Evolutionary conservation across 495 filamentous ascomycete genomes (phyloP), one percentile per base, ranked within the genome.

Genomic region (Xylaria telfairii): DNA sequence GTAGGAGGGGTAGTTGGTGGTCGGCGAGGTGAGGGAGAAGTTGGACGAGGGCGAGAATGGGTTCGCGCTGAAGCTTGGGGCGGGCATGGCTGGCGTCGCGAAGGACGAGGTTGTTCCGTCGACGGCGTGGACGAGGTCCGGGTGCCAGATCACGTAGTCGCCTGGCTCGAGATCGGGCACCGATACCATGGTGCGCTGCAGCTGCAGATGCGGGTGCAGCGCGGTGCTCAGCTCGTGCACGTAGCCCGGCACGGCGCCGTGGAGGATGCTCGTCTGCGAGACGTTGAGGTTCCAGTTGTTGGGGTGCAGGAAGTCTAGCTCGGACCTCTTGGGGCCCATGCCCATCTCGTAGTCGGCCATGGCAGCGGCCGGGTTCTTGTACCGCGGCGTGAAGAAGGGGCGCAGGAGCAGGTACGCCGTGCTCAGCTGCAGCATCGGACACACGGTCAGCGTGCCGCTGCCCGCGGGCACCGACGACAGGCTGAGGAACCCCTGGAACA

Each of bases 61-160:
- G 26, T 32, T 56, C 0, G 44, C 10, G 32, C 15, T 69, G 90
- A 88, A 0, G 93, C 12, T 19, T 53, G 26, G n/a, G 44, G 32
- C 32, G 2, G 56, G n/a, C n/a, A n/a, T n/a, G n/a, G n/a, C n/a
- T n/a, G n/a, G n/a, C n/a, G n/a, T n/a, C n/a, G n/a, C n/a, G 54
- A 95, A 92, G 72, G 95, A 95, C 26, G 49, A n/a, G n/a, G n/a
- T n/a, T n/a, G n/a, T 13, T 3, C 61, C 21, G 41, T 78, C 67
- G 49, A 75, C 68, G 47, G 74, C 70, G 73, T 84, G 77, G 19
- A 83, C 76, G 10, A 76, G 73, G 46, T 91, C 94, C 68, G 93
- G 95, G 78, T 97, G 94, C 94, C 94, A 97, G 21, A 91, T 87
- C 5, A 97, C 92, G 77, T 92, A 97, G 79, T 97, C 94, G 10